Evolutionary conservation across 2,329 filamentous ascomycete genomes (phyloP), one percentile per base, ranked within the genome.

Genomic region (Hypoxylon rubiginosum): DNA sequence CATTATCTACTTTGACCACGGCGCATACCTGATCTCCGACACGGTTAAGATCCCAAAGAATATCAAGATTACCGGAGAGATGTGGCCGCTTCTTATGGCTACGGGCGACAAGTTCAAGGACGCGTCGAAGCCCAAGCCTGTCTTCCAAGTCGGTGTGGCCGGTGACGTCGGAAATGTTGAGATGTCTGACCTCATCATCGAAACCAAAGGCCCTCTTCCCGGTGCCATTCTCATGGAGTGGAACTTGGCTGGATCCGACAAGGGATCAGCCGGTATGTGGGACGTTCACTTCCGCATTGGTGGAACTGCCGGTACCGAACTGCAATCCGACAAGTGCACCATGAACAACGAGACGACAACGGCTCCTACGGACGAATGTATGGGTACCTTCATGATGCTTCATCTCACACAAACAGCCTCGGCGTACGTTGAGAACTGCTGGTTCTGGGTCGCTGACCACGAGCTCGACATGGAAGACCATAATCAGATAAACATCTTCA

Each of bases 261-360:
- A 90, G 62, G 93, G 93, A 50, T 87, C 89, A 1, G 90, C 90
- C 19, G 95, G 89, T 67, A 90, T 97, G 80, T 99, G 94, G 92
- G 96, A 99, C 75, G 90, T 94, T n/a, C 96, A 99, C 83, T 91
- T 96, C 82, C 93, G 96, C 75, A 88, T 99, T 73, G 95, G 94
- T 73, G 96, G 96, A 46, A 90, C 91, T 58, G 90, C 92, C 4
- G 95, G 95, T 65, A 97, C 94, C 28, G 81, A 92, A 70, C 86
- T 98, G 15, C 92, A 97, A 80, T 91, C 90, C 17, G 86, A 92
- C 78, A 90, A 85, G 59, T 97, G 94, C 82, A 80, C 87, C 78
- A 97, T 97, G 85, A 92, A 90, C 68, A 91, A 92, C 45, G 83
- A 85, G 54, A 81, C 83, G 13, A 85, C 84, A 5, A 88, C 91